These are phyloP conservation scores for Ophiocordyceps camponoti-rufipedis DNA, from an alignment of 2,329 filamentous ascomycete species.

Conservation along the genomic window DNA sequence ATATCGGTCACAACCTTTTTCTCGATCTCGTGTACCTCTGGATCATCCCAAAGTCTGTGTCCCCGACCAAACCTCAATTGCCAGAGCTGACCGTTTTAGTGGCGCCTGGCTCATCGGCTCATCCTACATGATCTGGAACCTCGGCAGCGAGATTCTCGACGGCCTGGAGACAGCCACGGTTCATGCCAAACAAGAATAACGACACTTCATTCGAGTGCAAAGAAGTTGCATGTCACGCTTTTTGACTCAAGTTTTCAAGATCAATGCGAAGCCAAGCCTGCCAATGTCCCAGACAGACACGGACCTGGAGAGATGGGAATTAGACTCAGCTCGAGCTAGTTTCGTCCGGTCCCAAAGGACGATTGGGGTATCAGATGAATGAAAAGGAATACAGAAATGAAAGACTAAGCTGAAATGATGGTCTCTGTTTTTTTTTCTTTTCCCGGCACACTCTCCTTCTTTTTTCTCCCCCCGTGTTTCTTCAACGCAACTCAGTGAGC, in stretches of 20 bases:
- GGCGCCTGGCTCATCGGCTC: slow-evolving; percentile 36
- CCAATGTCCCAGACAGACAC: too few species aligned
- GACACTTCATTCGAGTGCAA: background rate
- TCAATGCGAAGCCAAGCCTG: background rate
- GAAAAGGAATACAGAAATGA: background rate
- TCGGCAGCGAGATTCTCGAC: slow-evolving; percentile 30
- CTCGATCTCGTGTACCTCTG: slow-evolving; percentile 29
- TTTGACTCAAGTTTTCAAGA: background rate
- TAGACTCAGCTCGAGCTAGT: background rate
- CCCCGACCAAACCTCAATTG: background rate
- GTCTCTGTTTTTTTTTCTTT: background rate
- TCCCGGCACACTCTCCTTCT: background rate
- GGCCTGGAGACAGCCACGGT: slow-evolving; percentile 21
- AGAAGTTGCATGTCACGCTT: background rate
- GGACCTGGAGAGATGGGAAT: background rate
- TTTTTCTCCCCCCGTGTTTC: background rate
- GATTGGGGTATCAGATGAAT: background rate
- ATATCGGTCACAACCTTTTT: slow-evolving; percentile 36
- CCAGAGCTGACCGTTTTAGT: slow-evolving; percentile 13
- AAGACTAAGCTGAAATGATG: background rate
- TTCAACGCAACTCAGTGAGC: slow-evolving; percentile 17
- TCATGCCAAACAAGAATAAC: slow-evolving; percentile 21
- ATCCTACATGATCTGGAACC: slow-evolving; percentile 28
- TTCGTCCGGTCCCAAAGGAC: background rate
- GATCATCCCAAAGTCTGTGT: slow-evolving; percentile 38